Base-by-base conservation (phyloP, 1,139 yeast species). In the Blastobotrys serpentis region DNA sequence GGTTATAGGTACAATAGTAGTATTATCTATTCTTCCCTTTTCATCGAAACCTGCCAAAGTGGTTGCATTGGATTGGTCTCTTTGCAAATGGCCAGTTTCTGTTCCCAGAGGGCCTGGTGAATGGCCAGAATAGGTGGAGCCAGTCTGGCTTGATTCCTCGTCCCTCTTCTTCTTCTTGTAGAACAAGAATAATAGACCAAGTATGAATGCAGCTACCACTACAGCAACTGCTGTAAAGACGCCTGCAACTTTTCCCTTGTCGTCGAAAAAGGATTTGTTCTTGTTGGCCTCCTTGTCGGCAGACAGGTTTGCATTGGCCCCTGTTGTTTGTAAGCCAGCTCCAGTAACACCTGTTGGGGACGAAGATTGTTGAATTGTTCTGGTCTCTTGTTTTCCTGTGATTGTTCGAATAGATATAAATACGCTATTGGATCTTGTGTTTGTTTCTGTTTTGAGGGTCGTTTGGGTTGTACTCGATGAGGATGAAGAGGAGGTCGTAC, bases 171-270 rank as follows among this genome's bases (percentile, higher is more conserved):
- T 46, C 14, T 51, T 56, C 42, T 61, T 53, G 42, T 62, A 51
- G 38, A 63, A 52, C 26, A 68, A 54, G 47, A 61, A 56, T 7
- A 62, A 47, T 1, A 72, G 51, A 13, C 56, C 59, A 1, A 53
- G 64, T 1, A 78, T 53, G 1, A 79, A 43, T 0, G 73, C 79
- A 0, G 74, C 59, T 0, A 67, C 77, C 2, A 78, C 79, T 2
- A 82, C 61, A 1, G 84, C 88, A 4, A 84, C 88, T 0, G 77
- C 88, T 0, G 84, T 76, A 64, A 84, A 84, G 0, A 83, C 81
- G 10, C 89, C 89, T 0, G 87, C 89, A 1, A 84, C 88, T 56
- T 81, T 81, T 1, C 86, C 87, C 49, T 72, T 76, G 45, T 76
- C 67, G 54, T 75, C 75, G 62, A 81, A 82, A 59, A 81, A 74